phyloP scores from a whole-genome alignment of 164 flowering plant genomes.

The Umbilicus rupestris region DNA sequence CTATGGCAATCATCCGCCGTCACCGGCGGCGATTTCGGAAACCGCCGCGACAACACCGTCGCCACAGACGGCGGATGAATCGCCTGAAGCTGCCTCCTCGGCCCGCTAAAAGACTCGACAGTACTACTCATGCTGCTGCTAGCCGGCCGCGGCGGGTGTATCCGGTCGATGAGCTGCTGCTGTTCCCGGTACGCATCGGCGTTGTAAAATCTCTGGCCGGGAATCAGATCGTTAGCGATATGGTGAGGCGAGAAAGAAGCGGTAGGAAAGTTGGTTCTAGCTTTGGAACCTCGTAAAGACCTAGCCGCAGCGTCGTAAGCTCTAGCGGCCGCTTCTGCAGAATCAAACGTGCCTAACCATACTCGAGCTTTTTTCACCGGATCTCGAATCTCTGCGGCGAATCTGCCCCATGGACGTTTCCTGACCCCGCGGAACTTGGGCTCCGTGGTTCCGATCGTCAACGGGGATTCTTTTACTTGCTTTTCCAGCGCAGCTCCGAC shows the following conservation, averaged over 20 bases:
- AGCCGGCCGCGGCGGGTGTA: constrained; percentile 43
- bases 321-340: constrained; percentile 68
- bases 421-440: constrained; percentile 57
- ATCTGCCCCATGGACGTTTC: constrained; percentile 78
- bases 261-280: constrained; percentile 58
- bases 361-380: constrained; percentile 72
- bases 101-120: constrained; percentile 78
- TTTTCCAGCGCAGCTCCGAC: too few relatives aligned
- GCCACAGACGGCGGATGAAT: constrained; percentile 9
- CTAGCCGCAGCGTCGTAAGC: constrained; percentile 78
- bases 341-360: constrained; percentile 82
- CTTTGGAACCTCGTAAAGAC: constrained; percentile 64
- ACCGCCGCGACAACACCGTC: constrained; percentile 7
- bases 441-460: constrained; percentile 18
- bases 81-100: constrained; percentile 18
- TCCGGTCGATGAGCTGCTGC: constrained; percentile 14
- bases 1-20: constrained; percentile 62
- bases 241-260: constrained; percentile 5
- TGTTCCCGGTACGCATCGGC: too few relatives aligned
- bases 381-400: constrained; percentile 79
- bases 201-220: not conserved
- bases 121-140: constrained; percentile 68
- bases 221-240: not conserved
- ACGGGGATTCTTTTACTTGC: too few relatives aligned
- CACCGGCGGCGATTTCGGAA: constrained; percentile 33